Percentiles rank a stretch among this genome's conserved stretches.
Conservation (phyloP, 2,329 filamentous ascomycete species). For the Raffaelea deltoideospora region DNA sequence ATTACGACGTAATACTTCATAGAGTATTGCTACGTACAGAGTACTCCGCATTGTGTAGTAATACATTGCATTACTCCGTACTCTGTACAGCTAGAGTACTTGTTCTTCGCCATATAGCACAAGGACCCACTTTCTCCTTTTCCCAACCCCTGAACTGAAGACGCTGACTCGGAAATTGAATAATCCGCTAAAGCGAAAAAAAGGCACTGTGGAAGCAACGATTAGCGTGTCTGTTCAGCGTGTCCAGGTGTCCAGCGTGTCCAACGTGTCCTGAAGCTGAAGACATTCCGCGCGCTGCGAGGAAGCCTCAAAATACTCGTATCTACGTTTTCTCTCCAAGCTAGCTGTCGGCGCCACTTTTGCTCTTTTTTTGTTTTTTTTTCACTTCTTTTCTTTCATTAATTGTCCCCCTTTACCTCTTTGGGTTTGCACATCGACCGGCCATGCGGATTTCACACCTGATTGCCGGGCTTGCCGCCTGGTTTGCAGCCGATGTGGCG, state of each 20-base stretch:
- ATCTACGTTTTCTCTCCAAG: no score
- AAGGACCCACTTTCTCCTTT: slow-evolving; percentile 2
- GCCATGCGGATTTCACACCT: slow-evolving; percentile 53
- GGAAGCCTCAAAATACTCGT: neutral
- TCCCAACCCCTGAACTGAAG: neutral
- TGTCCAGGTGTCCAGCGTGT: slow-evolving; percentile 6
- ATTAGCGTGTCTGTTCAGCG: neutral
- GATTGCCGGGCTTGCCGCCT: slow-evolving; percentile 55
- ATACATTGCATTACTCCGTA: no score
- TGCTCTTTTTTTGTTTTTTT: no score
- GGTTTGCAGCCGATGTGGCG: slow-evolving; percentile 52
- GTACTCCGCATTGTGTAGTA: no score
- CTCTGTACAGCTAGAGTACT: no score
- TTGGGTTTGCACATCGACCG: neutral
- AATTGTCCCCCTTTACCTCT: neutral
- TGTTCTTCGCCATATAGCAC: neutral
- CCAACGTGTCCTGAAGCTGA: slow-evolving; percentile 6
- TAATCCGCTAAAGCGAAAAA: slow-evolving; percentile 8
- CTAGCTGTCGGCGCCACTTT: no score
- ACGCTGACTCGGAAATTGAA: slow-evolving; percentile 5
- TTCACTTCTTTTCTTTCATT: no score
- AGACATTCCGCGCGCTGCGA: slow-evolving; percentile 3
- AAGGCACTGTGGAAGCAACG: no score
- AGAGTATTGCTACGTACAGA: no score
- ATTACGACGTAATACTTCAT: no score